Evolutionary conservation across 257 asterid species (phyloP).

Genomic region (Fraxinus pennsylvanica): DNA sequence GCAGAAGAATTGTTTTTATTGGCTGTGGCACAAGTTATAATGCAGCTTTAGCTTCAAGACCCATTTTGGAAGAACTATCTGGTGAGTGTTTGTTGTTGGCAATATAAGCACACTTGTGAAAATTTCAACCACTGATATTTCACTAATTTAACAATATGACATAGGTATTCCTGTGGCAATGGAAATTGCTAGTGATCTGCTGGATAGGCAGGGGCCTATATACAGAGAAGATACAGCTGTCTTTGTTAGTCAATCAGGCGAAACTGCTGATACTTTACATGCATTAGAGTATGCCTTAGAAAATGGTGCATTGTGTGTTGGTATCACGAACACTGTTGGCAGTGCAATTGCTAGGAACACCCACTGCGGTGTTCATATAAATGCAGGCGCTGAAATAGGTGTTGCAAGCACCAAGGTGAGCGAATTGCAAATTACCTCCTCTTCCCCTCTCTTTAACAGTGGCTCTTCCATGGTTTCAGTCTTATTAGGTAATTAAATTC

Average conservation of each 20-base stretch:
- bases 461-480: slow-evolving; percentile 13
- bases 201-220: slow-evolving; percentile 97
- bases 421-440: neutral
- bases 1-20: slow-evolving; percentile 89
- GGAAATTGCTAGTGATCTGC: slow-evolving; percentile 98
- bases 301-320: slow-evolving; percentile 95
- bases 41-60: slow-evolving; percentile 96
- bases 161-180: slow-evolving; percentile 90
- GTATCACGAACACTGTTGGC: slow-evolving; percentile 95
- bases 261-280: slow-evolving; percentile 93
- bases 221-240: slow-evolving; percentile 95
- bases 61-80: slow-evolving; percentile 94
- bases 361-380: slow-evolving; percentile 93
- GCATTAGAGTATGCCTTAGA: slow-evolving; percentile 93
- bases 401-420: slow-evolving; percentile 96
- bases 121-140: neutral
- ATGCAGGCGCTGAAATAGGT: slow-evolving; percentile 99
- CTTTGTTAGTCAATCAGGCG: slow-evolving; percentile 97
- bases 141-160: slow-evolving; percentile 15
- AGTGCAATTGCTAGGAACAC: slow-evolving; percentile 98
- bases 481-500: slow-evolving; percentile 21
- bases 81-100: slow-evolving; percentile 45
- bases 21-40: slow-evolving; percentile 98
- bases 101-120: neutral
- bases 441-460: neutral